phyloP scores from a whole-genome alignment of 2,329 filamentous ascomycete genomes.

The Botrytis deweyae region DNA sequence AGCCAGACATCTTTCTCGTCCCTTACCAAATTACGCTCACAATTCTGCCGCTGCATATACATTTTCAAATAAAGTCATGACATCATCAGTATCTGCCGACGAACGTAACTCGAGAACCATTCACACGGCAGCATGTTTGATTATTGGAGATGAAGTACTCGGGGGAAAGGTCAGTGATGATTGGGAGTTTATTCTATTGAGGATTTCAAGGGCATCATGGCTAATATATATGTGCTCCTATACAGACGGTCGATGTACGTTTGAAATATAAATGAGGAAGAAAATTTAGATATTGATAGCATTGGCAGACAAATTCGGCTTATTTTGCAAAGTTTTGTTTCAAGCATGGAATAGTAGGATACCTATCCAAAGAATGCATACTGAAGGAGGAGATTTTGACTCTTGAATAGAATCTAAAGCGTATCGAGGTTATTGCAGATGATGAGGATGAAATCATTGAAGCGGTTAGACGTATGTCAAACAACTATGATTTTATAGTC shows the following conservation, averaged over 20 bases:
- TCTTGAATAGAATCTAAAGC: constrained; percentile 62
- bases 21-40: constrained; percentile 57
- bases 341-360: constrained; percentile 55
- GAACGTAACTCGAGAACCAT: constrained; percentile 66
- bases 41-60: constrained; percentile 34
- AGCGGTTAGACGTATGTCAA: constrained; percentile 78
- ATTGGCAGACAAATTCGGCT: constrained; percentile 59
- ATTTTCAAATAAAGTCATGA: constrained; percentile 43
- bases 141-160: constrained; percentile 96
- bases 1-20: constrained; percentile 66
- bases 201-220: constrained; percentile 33
- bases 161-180: constrained; percentile 74
- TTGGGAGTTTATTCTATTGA: constrained; percentile 32
- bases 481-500: constrained; percentile 88
- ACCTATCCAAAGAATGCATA: constrained; percentile 51
- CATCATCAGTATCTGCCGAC: constrained; percentile 49
- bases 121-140: constrained; percentile 84
- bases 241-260: constrained; percentile 43
- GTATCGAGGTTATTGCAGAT: constrained; percentile 90
- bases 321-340: constrained; percentile 67
- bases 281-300: constrained; percentile 27
- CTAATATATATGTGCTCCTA: constrained; percentile 22
- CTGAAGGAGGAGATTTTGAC: constrained; percentile 53
- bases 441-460: constrained; percentile 89
- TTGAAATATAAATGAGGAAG: neutral